phyloP scores from a whole-genome alignment of 2,329 filamentous ascomycete species.

The Colletotrichum kahawae region DNA sequence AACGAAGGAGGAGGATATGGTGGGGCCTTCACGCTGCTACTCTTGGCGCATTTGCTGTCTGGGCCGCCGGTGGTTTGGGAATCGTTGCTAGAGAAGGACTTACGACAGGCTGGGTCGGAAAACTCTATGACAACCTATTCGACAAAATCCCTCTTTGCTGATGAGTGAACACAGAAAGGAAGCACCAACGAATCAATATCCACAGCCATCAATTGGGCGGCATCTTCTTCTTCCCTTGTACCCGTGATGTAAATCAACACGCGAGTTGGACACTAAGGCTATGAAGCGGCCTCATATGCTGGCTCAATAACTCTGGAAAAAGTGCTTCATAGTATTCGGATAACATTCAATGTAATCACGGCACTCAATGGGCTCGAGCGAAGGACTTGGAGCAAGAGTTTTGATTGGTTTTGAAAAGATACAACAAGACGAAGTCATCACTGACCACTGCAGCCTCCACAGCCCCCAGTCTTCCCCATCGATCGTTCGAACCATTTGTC shows the following conservation, averaged over 20 bases:
- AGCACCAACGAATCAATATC: neutral
- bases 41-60: slow-evolving; percentile 65
- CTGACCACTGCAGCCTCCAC: neutral
- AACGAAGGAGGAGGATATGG: slow-evolving; percentile 69
- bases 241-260: neutral
- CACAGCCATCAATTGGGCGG: neutral
- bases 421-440: neutral
- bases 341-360: neutral
- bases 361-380: neutral
- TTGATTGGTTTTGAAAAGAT: neutral
- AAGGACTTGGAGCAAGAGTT: neutral
- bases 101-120: slow-evolving; percentile 79
- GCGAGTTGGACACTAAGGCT: neutral
- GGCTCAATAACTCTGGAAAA: neutral
- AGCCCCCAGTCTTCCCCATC: neutral
- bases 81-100: slow-evolving; percentile 75
- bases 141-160: slow-evolving; percentile 26
- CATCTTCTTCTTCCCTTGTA: neutral
- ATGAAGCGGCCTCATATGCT: neutral
- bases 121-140: slow-evolving; percentile 77
- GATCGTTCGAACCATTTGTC: neutral
- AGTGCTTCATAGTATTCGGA: neutral
- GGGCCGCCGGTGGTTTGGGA: slow-evolving; percentile 82
- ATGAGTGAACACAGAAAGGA: neutral
- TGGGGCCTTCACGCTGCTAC: slow-evolving; percentile 72